Conservation (phyloP, 2,329 filamentous ascomycete genomes). For the Daldinia eschscholtzii region DNA sequence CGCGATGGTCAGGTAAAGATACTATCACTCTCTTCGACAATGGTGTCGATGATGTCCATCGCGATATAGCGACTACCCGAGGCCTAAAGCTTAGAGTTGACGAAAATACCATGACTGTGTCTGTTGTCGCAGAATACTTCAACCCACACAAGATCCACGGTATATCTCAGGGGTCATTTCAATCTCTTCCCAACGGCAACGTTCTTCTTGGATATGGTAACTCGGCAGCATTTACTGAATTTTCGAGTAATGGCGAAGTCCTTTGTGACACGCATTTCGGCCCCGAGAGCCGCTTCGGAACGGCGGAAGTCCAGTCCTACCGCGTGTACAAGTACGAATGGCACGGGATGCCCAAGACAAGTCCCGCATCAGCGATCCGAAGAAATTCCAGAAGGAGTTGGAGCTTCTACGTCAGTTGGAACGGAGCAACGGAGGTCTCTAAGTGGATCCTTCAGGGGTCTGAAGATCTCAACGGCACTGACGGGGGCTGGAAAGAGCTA, state of each 20-base stretch:
- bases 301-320: slow-evolving; percentile 47
- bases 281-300: slow-evolving; percentile 40
- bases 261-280: slow-evolving; percentile 46
- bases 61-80: slow-evolving; percentile 33
- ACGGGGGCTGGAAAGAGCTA: slow-evolving; percentile 36
- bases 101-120: slow-evolving; percentile 54
- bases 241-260: slow-evolving; percentile 43
- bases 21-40: slow-evolving; percentile 59
- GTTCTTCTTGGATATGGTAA: slow-evolving; percentile 60
- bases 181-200: slow-evolving; percentile 58
- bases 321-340: slow-evolving; percentile 50
- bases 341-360: slow-evolving; percentile 44
- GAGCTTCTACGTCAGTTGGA: slow-evolving; percentile 57
- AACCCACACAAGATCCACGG: slow-evolving; percentile 57
- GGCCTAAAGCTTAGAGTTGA: slow-evolving; percentile 54
- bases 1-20: slow-evolving; percentile 57
- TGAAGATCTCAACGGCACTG: slow-evolving; percentile 46
- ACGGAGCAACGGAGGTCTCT: slow-evolving; percentile 52
- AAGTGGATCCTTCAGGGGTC: slow-evolving; percentile 57
- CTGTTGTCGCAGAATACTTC: slow-evolving; percentile 53
- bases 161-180: slow-evolving; percentile 60
- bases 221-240: slow-evolving; percentile 49
- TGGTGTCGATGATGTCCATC: slow-evolving; percentile 55
- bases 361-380: slow-evolving; percentile 45
- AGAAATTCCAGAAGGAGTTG: slow-evolving; percentile 21